Conservation (phyloP, 305 asterid species). For the Solanum hybrid region DNA sequence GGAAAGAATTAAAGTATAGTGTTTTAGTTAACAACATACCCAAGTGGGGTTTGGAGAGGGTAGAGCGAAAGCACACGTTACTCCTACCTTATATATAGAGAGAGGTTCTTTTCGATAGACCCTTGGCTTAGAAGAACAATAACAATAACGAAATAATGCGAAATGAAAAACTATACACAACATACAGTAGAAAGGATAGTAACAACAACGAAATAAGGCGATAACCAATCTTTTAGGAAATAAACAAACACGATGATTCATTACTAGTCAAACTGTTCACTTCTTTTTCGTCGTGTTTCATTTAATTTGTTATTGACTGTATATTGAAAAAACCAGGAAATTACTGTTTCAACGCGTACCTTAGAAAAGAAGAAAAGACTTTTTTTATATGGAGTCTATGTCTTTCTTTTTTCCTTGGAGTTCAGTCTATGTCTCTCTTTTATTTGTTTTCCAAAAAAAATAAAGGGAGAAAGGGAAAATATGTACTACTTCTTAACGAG, state of each 20-base stretch:
- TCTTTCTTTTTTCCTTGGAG: neutral
- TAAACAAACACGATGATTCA: neutral
- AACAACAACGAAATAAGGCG: neutral
- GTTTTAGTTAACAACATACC: neutral
- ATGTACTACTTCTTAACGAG: neutral
- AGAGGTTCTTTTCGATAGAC: neutral
- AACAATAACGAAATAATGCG: neutral
- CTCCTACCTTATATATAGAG: neutral
- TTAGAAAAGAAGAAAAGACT: neutral
- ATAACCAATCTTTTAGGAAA: neutral
- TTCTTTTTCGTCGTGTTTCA: neutral
- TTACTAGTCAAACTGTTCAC: neutral
- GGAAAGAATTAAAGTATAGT: neutral
- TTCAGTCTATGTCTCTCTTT: no score
- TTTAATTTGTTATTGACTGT: slow-evolving; percentile 1
- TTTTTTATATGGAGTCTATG: neutral
- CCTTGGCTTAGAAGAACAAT: neutral
- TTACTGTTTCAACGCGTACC: neutral
- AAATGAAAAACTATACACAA: neutral
- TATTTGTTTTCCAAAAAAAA: neutral
- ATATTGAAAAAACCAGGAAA: neutral
- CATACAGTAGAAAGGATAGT: neutral
- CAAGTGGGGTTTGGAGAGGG: neutral
- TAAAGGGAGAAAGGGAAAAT: neutral
- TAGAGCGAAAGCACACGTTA: neutral